Conservation (phyloP, 2,329 filamentous ascomycete genomes). For the Penicillium sp. region DNA sequence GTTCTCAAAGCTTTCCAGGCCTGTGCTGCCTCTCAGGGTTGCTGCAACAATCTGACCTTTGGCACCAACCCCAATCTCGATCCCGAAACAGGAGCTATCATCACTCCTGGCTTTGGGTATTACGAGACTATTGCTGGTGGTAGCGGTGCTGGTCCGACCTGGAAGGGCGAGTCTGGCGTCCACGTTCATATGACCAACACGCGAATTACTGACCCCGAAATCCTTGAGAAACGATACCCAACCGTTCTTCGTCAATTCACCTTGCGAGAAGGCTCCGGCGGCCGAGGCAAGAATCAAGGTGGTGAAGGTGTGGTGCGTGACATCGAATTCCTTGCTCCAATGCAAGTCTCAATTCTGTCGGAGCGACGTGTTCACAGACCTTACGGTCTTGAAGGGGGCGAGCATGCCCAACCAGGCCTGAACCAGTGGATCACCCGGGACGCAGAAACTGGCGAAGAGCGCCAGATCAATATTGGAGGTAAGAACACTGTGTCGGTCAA, state of each 20-base stretch:
- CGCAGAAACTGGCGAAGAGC: constrained; percentile 51
- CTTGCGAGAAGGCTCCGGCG: constrained; percentile 63
- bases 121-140: constrained; percentile 86
- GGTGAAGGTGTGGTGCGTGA: constrained; percentile 77
- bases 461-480: constrained; percentile 58
- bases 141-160: constrained; percentile 70
- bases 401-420: constrained; percentile 71
- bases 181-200: constrained; percentile 90
- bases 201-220: constrained; percentile 77
- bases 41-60: constrained; percentile 83
- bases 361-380: constrained; percentile 74
- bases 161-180: constrained; percentile 74
- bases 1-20: constrained; percentile 77
- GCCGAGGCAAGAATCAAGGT: constrained; percentile 64
- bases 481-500: constrained; percentile 63
- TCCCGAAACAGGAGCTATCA: constrained; percentile 52
- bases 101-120: constrained; percentile 74
- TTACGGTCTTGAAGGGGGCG: constrained; percentile 80
- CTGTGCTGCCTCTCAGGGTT: constrained; percentile 74
- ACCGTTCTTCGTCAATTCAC: constrained; percentile 72
- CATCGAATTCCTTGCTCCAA: constrained; percentile 77
- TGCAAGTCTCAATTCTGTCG: constrained; percentile 76
- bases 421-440: constrained; percentile 86
- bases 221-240: constrained; percentile 77
- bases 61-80: constrained; percentile 68